Base-by-base conservation (phyloP, 176 grass and related monocot species). In the Poa annua region DNA sequence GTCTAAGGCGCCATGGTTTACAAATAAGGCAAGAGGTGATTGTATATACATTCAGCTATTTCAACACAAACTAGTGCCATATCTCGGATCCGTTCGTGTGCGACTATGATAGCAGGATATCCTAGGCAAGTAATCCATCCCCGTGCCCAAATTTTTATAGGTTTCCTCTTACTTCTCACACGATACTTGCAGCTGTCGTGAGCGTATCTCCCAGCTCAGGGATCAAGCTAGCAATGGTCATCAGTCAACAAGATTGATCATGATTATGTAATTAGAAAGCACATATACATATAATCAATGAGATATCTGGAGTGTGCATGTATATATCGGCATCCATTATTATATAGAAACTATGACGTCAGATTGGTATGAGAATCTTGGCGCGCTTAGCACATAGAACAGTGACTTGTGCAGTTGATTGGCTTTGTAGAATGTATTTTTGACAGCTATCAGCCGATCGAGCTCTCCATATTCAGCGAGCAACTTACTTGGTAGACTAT, bases 401-500 rank as follows among this genome's bases (percentile, higher is more conserved):
- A 73, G 35, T 76, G 82, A 76, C 71, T 34, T 22, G 15, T 13
- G 71, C 41, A 5, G 26, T 13, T 41, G 51, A 70, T 81, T 33
- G 76, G 50, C 41, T 59, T 22, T 84, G 13, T 22, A 14, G 71
- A 53, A 12, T 67, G 21, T n/a, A n/a, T 55, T 17, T 49, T 14
- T 76, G 70, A 62, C 71, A 85, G 71, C 71, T 81, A 47, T 42
- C 8, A 71, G 52, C 41, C 8, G 41, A 81, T 66, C 38, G 41
- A 81, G 74, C 38, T 69, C 77, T 44, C 33, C 62, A 41, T 63
- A 76, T 53, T 85, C 77, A 71, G 75, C 17, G 51, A 77, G 71
- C 60, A 54, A 85, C 32, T 85, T 60, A 39, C 6, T 25, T 32
- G 17, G 20, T 84, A 75, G 59, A 54, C 59, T 76, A 26, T 51